Evolutionary conservation across 768 basidiomycete genomes (phyloP), one percentile per base, ranked within the genome.

Genomic region (Suillus occidentalis): DNA sequence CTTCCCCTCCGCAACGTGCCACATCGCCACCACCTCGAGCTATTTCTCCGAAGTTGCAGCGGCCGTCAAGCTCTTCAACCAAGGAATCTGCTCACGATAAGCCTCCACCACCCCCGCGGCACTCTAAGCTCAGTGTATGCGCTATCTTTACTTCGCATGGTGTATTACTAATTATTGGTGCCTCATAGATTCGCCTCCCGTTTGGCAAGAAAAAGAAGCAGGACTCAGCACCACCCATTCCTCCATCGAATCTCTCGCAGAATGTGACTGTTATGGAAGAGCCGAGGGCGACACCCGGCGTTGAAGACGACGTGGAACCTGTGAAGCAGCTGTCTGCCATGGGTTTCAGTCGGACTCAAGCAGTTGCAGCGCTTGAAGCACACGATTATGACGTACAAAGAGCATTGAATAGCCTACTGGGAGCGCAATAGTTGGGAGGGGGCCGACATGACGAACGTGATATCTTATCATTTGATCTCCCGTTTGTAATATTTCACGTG

Each of bases 281-380:
- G 67, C 74, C 78, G 1, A 75, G 71, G 5, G 66, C 69, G 12
- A 84, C 88, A 2, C 86, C 89, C 1, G 83, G 84, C 14, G 80
- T 81, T 14, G 88, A 87, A 36, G 91, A 91, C 67, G 91, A 95
- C 64, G 87, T 88, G 14, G 87, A 89, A 66, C 79, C 88, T 2
- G 90, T 95, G 25, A 91, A 88, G 72, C 88, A 91, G 72, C 80
- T 99, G 47, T 88, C 87, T 56, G 85, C 84, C 22, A 97, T 98
- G 95, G 97, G 97, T 31, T 98, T 99, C 81, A 89, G 85, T 66
- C 85, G 96, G 49, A 76, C 80, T 18, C 89, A 95, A 73, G 92
- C 94, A 0, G 85, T 98, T 8, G 84, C 83, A 14, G 94, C 96
- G 14, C 81, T 99, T 7, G 96, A 97, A 76, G 88, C 85, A 64